Evolutionary conservation across 2,329 filamentous ascomycete species (phyloP).

Genomic region (Cucurbitaria berberidis): DNA sequence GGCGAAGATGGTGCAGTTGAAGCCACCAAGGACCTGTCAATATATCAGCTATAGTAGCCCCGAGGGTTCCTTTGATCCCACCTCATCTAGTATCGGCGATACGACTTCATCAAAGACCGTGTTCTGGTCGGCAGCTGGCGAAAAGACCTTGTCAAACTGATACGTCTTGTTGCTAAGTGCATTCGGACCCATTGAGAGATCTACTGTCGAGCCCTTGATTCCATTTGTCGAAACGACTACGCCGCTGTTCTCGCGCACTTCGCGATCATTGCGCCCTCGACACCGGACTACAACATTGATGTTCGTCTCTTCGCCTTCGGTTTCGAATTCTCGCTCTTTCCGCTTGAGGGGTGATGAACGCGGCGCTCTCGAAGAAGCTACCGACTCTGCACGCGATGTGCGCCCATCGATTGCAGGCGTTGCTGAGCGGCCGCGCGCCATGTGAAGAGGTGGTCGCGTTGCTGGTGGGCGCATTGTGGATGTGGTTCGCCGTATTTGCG

Average conservation of each 20-base stretch:
- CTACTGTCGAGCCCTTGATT: conserved; percentile 82
- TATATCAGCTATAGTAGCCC: conserved; percentile 9
- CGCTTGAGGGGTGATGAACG: conserved; percentile 70
- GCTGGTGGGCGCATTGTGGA: conserved; percentile 61
- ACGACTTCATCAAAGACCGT: conserved; percentile 98
- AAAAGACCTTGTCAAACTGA: conserved; percentile 96
- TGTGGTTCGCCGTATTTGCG: conserved; percentile 55
- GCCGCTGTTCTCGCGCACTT: conserved; percentile 91
- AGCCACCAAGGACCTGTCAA: conserved; percentile 82
- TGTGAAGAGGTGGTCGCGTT: conserved; percentile 57
- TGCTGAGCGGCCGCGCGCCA: conserved; percentile 58
- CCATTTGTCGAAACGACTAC: conserved; percentile 89
- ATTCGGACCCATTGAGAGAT: conserved; percentile 90
- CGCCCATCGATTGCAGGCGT: conserved; percentile 57
- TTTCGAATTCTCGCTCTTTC: conserved; percentile 84
- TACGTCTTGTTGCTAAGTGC: conserved; percentile 96
- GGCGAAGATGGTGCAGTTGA: conserved; percentile 98
- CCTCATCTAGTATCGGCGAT: conserved; percentile 89
- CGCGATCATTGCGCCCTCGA: conserved; percentile 88
- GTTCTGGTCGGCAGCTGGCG: conserved; percentile 87
- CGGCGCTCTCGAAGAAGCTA: conserved; percentile 60
- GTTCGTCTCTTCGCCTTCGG: conserved; percentile 82
- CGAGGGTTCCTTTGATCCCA: conserved; percentile 45
- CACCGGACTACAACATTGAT: conserved; percentile 98
- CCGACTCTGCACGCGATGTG: conserved; percentile 73